These are phyloP conservation scores for Emericellopsis atlantica DNA, from an alignment of 2,329 filamentous ascomycete species.

Conservation along the genomic window DNA sequence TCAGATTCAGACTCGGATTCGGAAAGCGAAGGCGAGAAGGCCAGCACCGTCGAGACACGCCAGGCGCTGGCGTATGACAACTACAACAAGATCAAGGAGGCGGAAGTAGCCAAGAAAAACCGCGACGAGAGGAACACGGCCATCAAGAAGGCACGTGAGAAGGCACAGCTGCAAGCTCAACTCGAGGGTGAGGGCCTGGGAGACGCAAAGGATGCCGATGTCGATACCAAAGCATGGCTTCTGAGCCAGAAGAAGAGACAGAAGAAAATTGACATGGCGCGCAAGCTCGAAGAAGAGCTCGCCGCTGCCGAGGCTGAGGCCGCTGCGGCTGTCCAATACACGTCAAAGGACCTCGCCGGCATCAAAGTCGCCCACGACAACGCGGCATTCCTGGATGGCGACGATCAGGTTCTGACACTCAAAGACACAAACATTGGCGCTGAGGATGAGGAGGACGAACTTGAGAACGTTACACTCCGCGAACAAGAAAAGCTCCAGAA, in stretches of 20 bases:
- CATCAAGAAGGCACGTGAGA: slow-evolving; percentile 78
- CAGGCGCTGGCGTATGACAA: slow-evolving; percentile 64
- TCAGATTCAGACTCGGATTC: slow-evolving; percentile 34
- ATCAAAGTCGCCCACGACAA: slow-evolving; percentile 87
- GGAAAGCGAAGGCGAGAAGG: slow-evolving; percentile 54
- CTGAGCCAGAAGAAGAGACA: slow-evolving; percentile 84
- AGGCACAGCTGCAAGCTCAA: slow-evolving; percentile 60
- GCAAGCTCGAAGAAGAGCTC: slow-evolving; percentile 61
- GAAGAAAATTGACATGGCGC: slow-evolving; percentile 74
- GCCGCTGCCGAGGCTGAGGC: slow-evolving; percentile 60
- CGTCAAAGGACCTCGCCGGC: slow-evolving; percentile 73
- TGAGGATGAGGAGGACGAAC: slow-evolving; percentile 77
- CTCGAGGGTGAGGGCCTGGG: slow-evolving; percentile 77
- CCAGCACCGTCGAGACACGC: slow-evolving; percentile 74
- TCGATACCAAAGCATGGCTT: slow-evolving; percentile 80
- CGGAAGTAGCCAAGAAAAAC: slow-evolving; percentile 63
- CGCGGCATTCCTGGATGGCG: slow-evolving; percentile 65
- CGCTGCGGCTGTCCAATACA: slow-evolving; percentile 58
- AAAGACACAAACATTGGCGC: slow-evolving; percentile 75
- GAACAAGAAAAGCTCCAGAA: slow-evolving; percentile 65
- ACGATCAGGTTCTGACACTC: slow-evolving; percentile 86
- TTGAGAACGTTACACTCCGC: slow-evolving; percentile 63
- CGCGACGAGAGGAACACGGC: slow-evolving; percentile 72
- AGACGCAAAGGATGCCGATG: slow-evolving; percentile 53
- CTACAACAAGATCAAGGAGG: slow-evolving; percentile 51